phyloP scores from a whole-genome alignment of 306 rosid species.

The Corylus avellana region DNA sequence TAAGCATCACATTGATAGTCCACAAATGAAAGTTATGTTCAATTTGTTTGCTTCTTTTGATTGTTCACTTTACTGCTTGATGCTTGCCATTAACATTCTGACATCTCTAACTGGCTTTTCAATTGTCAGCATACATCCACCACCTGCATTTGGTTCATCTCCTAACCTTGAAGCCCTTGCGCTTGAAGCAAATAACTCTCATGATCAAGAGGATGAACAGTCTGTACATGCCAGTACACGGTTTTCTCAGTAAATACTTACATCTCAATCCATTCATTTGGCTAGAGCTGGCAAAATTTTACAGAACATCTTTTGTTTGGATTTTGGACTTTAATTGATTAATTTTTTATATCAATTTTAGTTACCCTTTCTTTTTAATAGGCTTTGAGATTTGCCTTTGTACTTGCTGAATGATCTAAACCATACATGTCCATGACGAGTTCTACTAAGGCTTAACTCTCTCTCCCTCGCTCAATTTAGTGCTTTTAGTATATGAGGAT shows the following conservation, averaged over 20 bases:
- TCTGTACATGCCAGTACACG: slow-evolving; percentile 62
- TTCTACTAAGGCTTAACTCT: slow-evolving; percentile 1
- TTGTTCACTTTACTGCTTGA: slow-evolving; percentile 20
- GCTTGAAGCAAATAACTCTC: slow-evolving; percentile 58
- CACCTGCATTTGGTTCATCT: slow-evolving; percentile 99
- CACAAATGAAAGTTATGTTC: slow-evolving; percentile 3
- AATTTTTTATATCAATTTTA: neutral
- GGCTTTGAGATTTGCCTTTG: neutral
- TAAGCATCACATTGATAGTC: slow-evolving; percentile 12
- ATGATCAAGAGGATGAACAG: slow-evolving; percentile 61
- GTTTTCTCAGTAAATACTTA: slow-evolving; percentile 55
- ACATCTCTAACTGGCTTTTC: slow-evolving; percentile 27
- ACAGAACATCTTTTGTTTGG: slow-evolving; percentile 4
- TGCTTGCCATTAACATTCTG: slow-evolving; percentile 25
- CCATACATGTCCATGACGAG: neutral
- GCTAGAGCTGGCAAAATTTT: slow-evolving; percentile 19
- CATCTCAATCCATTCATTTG: slow-evolving; percentile 16
- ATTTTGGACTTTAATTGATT: neutral
- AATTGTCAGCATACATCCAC: slow-evolving; percentile 74
- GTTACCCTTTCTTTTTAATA: neutral
- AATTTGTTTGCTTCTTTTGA: neutral
- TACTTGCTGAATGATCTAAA: neutral
- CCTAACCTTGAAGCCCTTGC: slow-evolving; percentile 97
- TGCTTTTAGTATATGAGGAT: slow-evolving; percentile 20
- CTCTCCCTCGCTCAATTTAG: neutral